These are phyloP conservation scores for Candida fluviatilis DNA, from an alignment of 805 yeast genomes.

Conservation along the genomic window DNA sequence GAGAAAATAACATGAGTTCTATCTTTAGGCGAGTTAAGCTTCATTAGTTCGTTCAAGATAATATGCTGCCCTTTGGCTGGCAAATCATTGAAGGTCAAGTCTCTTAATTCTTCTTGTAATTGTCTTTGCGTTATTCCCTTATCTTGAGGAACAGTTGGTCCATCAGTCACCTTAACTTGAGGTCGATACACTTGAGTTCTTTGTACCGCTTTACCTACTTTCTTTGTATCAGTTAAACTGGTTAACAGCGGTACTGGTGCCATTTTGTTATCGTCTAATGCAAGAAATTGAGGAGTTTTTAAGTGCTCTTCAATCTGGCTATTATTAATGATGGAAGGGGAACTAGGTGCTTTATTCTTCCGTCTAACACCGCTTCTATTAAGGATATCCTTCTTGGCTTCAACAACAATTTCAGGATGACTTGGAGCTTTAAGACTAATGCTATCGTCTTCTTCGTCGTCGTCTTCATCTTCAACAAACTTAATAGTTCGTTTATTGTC, in stretches of 20 bases:
- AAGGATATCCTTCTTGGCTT: slow-evolving; percentile 1
- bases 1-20: slow-evolving; percentile 75
- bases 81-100: slow-evolving; percentile 69
- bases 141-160: slow-evolving; percentile 7
- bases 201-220: slow-evolving; percentile 5
- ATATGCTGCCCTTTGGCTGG: slow-evolving; percentile 91
- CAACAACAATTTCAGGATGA: slow-evolving; percentile 4
- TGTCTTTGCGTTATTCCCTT: slow-evolving; percentile 27
- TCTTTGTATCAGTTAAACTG: not conserved
- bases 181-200: slow-evolving; percentile 9
- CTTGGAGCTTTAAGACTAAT: slow-evolving; percentile 2
- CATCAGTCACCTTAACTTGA: slow-evolving; percentile 2
- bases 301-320: slow-evolving; percentile 33
- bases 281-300: slow-evolving; percentile 30
- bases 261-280: slow-evolving; percentile 17
- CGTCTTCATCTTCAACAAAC: slow-evolving; percentile 47
- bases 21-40: slow-evolving; percentile 45
- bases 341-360: slow-evolving; percentile 5
- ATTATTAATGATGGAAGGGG: slow-evolving; percentile 34
- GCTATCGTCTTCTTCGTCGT: slow-evolving; percentile 7
- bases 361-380: not conserved
- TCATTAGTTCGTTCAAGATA: slow-evolving; percentile 84
- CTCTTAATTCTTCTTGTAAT: slow-evolving; percentile 33
- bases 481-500: slow-evolving; percentile 55
- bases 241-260: not conserved